These are phyloP conservation scores for Euphorbia peplus DNA, from an alignment of 345 rosid species.

Conservation along the genomic window DNA sequence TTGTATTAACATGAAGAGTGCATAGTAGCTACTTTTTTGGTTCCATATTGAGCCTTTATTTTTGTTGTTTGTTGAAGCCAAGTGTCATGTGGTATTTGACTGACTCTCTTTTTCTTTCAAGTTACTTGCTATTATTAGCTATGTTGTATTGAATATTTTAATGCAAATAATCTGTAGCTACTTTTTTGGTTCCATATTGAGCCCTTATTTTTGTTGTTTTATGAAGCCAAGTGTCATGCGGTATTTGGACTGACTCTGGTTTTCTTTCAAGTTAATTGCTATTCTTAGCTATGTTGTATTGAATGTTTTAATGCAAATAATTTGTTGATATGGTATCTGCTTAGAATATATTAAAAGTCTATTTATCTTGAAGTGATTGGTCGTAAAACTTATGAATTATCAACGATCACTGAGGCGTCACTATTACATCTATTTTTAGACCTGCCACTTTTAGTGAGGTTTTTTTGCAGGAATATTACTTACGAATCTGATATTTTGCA, in stretches of 20 bases:
- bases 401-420: background rate
- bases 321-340: background rate
- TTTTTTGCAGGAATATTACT: background rate
- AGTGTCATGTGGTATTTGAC: background rate
- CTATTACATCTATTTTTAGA: background rate
- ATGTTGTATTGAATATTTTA: background rate
- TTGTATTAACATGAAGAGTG: too few species aligned
- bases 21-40: background rate
- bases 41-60: background rate
- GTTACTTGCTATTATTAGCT: background rate
- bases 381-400: background rate
- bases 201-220: background rate
- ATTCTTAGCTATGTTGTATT: background rate
- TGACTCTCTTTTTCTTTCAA: background rate
- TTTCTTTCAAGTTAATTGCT: background rate
- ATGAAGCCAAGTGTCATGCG: background rate
- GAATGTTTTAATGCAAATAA: background rate
- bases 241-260: background rate
- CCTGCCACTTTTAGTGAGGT: background rate
- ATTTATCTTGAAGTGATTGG: background rate
- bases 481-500: slow-evolving; percentile 26
- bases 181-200: background rate
- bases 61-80: background rate
- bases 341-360: background rate
- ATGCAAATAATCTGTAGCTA: background rate